Percentiles rank a stretch among this genome's conserved stretches.
Evolutionary conservation across 2,329 filamentous ascomycete species (phyloP).

Genomic region (Coniochaeta pulveracea): DNA sequence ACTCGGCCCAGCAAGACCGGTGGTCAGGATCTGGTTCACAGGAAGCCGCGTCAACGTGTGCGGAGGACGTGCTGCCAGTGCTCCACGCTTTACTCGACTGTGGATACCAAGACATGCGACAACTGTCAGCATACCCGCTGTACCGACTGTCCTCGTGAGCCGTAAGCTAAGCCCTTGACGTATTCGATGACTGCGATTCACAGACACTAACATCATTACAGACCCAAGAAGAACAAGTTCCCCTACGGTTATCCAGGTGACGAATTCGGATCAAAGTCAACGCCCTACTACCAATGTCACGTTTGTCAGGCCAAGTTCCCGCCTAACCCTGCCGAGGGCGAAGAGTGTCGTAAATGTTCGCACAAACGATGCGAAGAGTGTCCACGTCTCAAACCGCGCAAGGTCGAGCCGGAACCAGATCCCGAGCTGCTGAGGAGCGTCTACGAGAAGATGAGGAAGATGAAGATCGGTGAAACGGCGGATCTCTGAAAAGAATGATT

Average conservation of each 20-base stretch:
- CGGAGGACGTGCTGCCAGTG: constrained; percentile 70
- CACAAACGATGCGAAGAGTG: constrained; percentile 50
- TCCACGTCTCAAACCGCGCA: constrained; percentile 44
- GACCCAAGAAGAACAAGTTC: constrained; percentile 57
- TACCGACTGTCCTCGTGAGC: constrained; percentile 69
- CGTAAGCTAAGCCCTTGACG: constrained; percentile 39
- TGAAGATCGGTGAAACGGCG: too few relatives aligned
- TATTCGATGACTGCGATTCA: not conserved
- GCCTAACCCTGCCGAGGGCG: constrained; percentile 34
- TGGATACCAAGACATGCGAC: constrained; percentile 52
- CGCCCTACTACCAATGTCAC: constrained; percentile 48
- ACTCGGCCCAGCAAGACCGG: constrained; percentile 55
- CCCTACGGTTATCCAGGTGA: constrained; percentile 61
- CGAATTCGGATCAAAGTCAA: constrained; percentile 37
- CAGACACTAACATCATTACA: constrained; percentile 18
- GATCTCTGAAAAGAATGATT: too few relatives aligned
- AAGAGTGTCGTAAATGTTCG: constrained; percentile 47
- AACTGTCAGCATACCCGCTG: constrained; percentile 65
- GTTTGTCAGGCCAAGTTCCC: constrained; percentile 50
- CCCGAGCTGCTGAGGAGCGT: constrained; percentile 47
- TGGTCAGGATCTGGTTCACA: constrained; percentile 60
- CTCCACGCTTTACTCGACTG: constrained; percentile 44
- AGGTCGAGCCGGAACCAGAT: constrained; percentile 50
- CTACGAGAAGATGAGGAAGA: constrained; percentile 38
- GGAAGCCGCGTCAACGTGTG: constrained; percentile 61